A percentile compares a stretch with the other conserved stretches of the same genome.
Conservation (phyloP, 1,139 yeast genomes). For the Nadsonia starkeyi-henricii region DNA sequence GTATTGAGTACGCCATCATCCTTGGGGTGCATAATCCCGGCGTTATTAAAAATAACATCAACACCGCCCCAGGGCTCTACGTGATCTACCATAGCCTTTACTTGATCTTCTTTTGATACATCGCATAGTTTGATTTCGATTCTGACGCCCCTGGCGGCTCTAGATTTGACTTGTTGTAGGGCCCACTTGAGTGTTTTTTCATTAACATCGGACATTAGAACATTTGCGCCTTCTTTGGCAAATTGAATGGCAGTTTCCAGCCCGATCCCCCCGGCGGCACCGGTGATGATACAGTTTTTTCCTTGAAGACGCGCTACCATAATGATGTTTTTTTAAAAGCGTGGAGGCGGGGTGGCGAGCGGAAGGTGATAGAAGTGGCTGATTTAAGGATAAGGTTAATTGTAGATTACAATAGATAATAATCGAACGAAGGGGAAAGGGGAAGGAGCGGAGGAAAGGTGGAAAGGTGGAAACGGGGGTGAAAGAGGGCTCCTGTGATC, state of each 20-base stretch:
- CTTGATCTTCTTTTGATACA: conserved; percentile 25
- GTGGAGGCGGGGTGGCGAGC: too few species aligned
- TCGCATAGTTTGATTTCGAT: conserved; percentile 20
- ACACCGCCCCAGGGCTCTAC: conserved; percentile 39
- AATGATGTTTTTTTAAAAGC: too few species aligned
- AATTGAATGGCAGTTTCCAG: conserved; percentile 27
- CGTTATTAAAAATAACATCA: conserved; percentile 53
- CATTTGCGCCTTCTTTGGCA: conserved; percentile 30
- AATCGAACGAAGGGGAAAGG: too few species aligned
- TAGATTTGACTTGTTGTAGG: conserved; percentile 15
- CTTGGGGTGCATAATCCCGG: conserved; percentile 65
- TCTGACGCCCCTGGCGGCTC: conserved; percentile 14
- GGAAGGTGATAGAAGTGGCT: too few species aligned
- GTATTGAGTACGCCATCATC: conserved; percentile 34
- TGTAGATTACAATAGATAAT: too few species aligned
- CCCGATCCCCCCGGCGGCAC: conserved; percentile 43
- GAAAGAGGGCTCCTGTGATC: too few species aligned
- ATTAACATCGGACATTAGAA: conserved; percentile 49
- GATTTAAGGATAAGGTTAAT: too few species aligned
- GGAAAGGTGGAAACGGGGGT: too few species aligned
- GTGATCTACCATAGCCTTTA: conserved; percentile 22
- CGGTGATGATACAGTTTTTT: conserved; percentile 44
- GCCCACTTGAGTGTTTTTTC: conserved; percentile 21
- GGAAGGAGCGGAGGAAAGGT: too few species aligned
- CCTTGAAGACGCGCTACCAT: conserved; percentile 35